A percentile compares a stretch with the other conserved stretches of the same genome.
phyloP scores from a whole-genome alignment of 257 asterid species.

The Nicotiana undulata region DNA sequence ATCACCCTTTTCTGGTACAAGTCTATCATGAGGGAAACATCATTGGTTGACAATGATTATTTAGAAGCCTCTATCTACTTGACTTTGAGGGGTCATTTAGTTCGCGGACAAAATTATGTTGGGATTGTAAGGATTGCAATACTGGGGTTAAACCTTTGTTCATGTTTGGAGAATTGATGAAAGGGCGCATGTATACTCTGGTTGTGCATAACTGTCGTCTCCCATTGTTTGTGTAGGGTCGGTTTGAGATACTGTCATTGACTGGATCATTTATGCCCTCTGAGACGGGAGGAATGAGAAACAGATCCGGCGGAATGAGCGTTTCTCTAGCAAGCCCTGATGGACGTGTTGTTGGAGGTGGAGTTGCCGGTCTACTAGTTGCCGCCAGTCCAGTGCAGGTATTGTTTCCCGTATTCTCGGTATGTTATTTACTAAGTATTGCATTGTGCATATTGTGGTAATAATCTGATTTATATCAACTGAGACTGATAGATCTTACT shows the following conservation, averaged over 20 bases:
- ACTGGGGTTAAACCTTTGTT: neutral
- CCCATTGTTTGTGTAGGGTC: slow-evolving; percentile 40
- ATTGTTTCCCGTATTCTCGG: neutral
- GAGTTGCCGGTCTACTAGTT: slow-evolving; percentile 84
- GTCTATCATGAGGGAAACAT: neutral
- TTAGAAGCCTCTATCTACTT: neutral
- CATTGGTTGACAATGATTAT: neutral
- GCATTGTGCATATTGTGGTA: neutral
- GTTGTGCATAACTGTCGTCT: neutral
- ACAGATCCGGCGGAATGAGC: slow-evolving; percentile 94
- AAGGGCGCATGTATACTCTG: neutral
- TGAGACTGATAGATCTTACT: neutral
- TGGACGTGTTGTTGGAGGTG: slow-evolving; percentile 94
- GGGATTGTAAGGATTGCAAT: neutral
- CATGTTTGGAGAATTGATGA: neutral
- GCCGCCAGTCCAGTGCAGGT: slow-evolving; percentile 93
- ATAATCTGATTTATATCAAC: neutral
- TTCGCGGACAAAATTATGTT: neutral
- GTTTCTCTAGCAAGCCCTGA: slow-evolving; percentile 89
- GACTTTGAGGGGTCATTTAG: neutral
- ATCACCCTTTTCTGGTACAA: neutral
- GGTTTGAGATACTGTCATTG: slow-evolving; percentile 87
- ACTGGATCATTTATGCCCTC: slow-evolving; percentile 85
- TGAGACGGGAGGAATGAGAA: slow-evolving; percentile 79
- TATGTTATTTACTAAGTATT: neutral